Evolutionary conservation across 805 yeast species (phyloP).

Genomic region (Metschnikowia kofuensis): DNA sequence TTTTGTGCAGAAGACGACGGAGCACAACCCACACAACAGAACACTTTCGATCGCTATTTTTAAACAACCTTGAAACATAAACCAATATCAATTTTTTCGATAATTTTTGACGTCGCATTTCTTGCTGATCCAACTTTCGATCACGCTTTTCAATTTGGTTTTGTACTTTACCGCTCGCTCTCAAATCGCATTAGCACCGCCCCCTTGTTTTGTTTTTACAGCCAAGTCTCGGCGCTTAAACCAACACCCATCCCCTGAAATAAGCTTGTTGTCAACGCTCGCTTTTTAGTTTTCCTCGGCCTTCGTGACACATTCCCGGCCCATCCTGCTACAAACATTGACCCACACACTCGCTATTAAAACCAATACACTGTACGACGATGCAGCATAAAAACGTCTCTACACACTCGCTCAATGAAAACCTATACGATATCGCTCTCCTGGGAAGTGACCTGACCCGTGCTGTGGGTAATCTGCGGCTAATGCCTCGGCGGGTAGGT

Average conservation of each 20-base stretch:
- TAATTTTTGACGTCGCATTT: no score
- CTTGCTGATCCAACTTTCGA: no score
- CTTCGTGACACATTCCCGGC: background rate
- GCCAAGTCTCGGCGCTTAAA: background rate
- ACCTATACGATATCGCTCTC: slow-evolving; percentile 26
- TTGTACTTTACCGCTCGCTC: no score
- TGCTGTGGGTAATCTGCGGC: slow-evolving; percentile 17
- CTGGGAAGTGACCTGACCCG: slow-evolving; percentile 4
- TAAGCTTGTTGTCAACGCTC: background rate
- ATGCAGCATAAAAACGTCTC: slow-evolving; percentile 24
- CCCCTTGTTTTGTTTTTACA: background rate
- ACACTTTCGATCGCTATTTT: background rate
- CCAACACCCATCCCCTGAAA: no score
- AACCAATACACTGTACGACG: background rate
- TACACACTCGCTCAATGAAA: slow-evolving; percentile 22
- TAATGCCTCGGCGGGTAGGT: slow-evolving; percentile 27
- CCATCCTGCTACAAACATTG: background rate
- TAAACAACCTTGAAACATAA: no score
- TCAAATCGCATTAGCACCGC: no score
- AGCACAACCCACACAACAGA: background rate
- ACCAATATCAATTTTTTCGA: no score
- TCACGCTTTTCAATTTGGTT: no score
- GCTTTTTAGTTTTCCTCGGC: background rate
- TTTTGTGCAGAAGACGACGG: background rate
- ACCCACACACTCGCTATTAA: background rate